Base-by-base conservation (phyloP, 441 rosid species). In the Bocquillonia castaneifolia region DNA sequence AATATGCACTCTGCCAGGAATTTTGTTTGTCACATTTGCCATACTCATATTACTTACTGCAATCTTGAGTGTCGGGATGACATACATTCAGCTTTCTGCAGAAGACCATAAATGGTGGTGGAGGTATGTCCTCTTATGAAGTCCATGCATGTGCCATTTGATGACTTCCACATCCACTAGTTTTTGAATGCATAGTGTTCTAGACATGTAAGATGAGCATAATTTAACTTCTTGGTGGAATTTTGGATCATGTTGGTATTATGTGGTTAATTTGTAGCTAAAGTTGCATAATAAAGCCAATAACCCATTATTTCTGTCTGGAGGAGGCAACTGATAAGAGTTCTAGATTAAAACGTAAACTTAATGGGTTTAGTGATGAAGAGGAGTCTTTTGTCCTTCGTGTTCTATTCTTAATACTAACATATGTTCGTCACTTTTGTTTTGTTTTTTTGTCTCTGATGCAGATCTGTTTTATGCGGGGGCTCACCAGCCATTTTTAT, bases 101-200 rank as follows among this genome's bases (percentile, higher is more conserved):
- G 94, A 91, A 75, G 92, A 93, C 79, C 97, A 86, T 74, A 74
- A 83, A 67, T 93, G 98, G 97, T 93, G 96, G 96, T 93, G 97
- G 97, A 91, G 96, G 97, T 89, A 85, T 75, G 79, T 57, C 45
- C 48, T 50, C 39, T 42, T 76, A 36, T 34, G 45, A 56, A 42
- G 22, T 59, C 53, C 23, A 29, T 32, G 1, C 34, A 25, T 66
- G 12, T 60, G 57, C 37, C 12, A n/a, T 3, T 13, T 44, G 6
- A 3, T 32, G 28, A 50, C 23, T 40, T 48, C 48, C 54, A 17
- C 20, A 42, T 44, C 26, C 55, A 22, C 26, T 47, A 56, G 8
- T 55, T 23, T 29, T 14, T n/a, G 39, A 13, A 18, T 2, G 3
- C 18, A 12, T 48, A 13, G 13, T 64, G 40, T 47, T 31, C 10